Evolutionary conservation across 2,329 filamentous ascomycete species (phyloP), one percentile per base, ranked within the genome.

Genomic region (Colletotrichum liaoningense): DNA sequence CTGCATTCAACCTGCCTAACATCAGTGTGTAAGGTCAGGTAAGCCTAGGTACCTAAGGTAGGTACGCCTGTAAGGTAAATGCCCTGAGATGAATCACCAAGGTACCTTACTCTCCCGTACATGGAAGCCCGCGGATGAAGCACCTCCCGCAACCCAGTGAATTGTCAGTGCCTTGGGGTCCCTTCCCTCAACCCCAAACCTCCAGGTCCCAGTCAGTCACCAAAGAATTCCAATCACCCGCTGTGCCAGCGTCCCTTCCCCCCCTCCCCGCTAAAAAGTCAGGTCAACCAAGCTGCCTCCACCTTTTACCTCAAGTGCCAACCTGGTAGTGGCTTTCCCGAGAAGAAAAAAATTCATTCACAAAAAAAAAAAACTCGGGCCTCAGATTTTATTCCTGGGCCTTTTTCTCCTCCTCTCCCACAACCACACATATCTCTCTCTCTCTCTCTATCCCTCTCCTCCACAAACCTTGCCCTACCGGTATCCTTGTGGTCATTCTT

Each of bases 301-400:
- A 64, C 66, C 70, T 69, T 56, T 62, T 59, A 63, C 69, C 69
- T 72, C 59, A 65, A 73, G 62, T 72, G 56, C 63, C 72, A 74
- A 74, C 68, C 72, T 74, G 33, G 62, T 73, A 73, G 71, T 65
- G 71, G 59, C 66, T 73, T 67, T 74, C 65, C 67, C 69, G 65
- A 73, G 58, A 69, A 55, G 38, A 63, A 75, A 75, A 75, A 75
- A 74, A 69, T 75, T 75, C 62, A 57, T 69, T 73, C 73, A 73
- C 74, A 72, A 72, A 73, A 74, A 42, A 74, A 42, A 75, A 75
- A 75, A 75, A 69, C 69, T 69, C 68, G 68, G 72, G 60, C 68
- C 49, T 72, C 64, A 73, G 60, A 67, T 71, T 75, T 75, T 72
- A 74, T 75, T 75, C 72, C 33, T 63, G 58, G 30, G 69, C 63